phyloP scores from a whole-genome alignment of 2,329 filamentous ascomycete species.

The Colletotrichum tropicale region DNA sequence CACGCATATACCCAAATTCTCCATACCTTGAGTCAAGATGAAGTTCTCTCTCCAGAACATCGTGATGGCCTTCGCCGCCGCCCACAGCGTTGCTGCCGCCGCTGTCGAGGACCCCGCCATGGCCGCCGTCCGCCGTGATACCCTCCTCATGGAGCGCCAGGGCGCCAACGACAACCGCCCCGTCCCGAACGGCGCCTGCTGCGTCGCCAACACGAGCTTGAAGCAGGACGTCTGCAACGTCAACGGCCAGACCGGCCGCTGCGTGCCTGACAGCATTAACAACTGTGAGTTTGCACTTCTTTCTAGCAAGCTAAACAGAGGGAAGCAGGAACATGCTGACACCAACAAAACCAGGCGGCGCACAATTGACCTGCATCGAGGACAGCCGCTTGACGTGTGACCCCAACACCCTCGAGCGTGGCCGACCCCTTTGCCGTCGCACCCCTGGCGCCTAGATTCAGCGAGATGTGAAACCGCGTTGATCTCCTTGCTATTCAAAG shows the following conservation, averaged over 20 bases:
- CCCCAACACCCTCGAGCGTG: slow-evolving; percentile 29
- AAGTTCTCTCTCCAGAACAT: slow-evolving; percentile 28
- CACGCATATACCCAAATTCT: not conserved
- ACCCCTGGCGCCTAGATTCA: not conserved
- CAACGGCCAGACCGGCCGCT: slow-evolving; percentile 35
- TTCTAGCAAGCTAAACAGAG: not conserved
- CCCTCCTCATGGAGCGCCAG: slow-evolving; percentile 29
- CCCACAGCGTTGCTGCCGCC: slow-evolving; percentile 21
- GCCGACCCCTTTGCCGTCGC: slow-evolving; percentile 30
- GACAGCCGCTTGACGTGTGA: slow-evolving; percentile 30
- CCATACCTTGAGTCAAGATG: slow-evolving; percentile 26
- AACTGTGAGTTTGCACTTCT: slow-evolving; percentile 30
- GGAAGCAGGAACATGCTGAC: not conserved
- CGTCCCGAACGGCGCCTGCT: slow-evolving; percentile 37
- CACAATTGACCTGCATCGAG: slow-evolving; percentile 30
- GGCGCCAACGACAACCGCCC: slow-evolving; percentile 38
- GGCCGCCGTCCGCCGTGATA: slow-evolving; percentile 25
- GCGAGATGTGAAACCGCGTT: not conserved
- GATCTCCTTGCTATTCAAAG: not conserved
- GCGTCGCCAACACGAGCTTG: slow-evolving; percentile 35
- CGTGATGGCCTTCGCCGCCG: slow-evolving; percentile 28
- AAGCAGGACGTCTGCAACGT: slow-evolving; percentile 41
- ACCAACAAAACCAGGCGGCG: slow-evolving; percentile 20
- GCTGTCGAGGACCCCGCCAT: slow-evolving; percentile 23
- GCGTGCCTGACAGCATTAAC: slow-evolving; percentile 37